Evolutionary conservation across 305 asterid genomes (phyloP).

Genomic region (Fraxinus velutina): DNA sequence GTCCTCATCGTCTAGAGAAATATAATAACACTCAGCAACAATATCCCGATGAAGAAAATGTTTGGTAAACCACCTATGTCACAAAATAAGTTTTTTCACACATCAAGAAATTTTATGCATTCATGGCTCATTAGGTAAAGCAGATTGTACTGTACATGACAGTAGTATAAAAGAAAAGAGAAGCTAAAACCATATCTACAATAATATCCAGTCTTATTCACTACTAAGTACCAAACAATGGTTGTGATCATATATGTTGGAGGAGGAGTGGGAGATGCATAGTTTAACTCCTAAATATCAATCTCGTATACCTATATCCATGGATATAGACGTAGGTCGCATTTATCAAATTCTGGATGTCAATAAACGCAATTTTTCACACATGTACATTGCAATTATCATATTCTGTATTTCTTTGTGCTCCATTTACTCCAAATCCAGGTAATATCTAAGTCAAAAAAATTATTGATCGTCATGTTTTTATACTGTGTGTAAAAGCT

Average conservation of each 20-base stretch:
- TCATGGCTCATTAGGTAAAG: not conserved
- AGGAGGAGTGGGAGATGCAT: not conserved
- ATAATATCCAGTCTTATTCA: not conserved
- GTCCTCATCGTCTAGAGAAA: slow-evolving; percentile 90
- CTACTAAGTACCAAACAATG: not conserved
- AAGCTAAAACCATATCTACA: not conserved
- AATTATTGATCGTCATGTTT: not conserved
- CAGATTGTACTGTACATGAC: not conserved
- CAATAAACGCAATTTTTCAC: not conserved
- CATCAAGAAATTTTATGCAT: not conserved
- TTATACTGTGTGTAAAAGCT: not conserved
- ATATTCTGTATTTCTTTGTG: slow-evolving; percentile 21
- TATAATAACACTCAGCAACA: slow-evolving; percentile 75
- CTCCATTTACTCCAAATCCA: slow-evolving; percentile 32
- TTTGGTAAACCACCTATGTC: slow-evolving; percentile 81
- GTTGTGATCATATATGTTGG: not conserved
- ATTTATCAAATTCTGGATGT: not conserved
- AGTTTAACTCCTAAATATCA: not conserved
- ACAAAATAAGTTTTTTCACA: not conserved
- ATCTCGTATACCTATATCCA: not conserved
- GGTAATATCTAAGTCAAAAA: slow-evolving; percentile 39
- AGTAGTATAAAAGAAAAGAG: not conserved
- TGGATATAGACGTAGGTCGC: not conserved
- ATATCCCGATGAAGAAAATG: slow-evolving; percentile 91
- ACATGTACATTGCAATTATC: slow-evolving; percentile 45